Evolutionary conservation across 495 filamentous ascomycete species (phyloP), one percentile per base, ranked within the genome.

Genomic region (Niebla homalea): DNA sequence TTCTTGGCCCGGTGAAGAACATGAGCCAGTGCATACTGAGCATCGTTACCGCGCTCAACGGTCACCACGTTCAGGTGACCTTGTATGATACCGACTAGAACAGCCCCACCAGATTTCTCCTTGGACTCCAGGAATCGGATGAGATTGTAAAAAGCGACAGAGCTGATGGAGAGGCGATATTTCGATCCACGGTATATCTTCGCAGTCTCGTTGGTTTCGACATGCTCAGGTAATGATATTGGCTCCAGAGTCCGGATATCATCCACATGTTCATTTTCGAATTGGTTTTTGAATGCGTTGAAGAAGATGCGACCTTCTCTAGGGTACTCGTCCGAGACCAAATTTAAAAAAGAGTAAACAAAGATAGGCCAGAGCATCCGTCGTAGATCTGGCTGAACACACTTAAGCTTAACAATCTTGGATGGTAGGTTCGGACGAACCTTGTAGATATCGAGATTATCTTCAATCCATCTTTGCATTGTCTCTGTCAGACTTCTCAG

Each of bases 381-480:
- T 46, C 73, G 67, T 1, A 98, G 75, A 63, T 97, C 92, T n/a
- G 87, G 85, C 83, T 89, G 55, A 21, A 12, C 4, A 23, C 1
- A 29, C 14, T 49, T 76, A 32, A 78, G 64, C 39, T 5, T 20
- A 38, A 36, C 16, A 26, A 39, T 21, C 23, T 43, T 14, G 12
- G 19, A 10, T 16, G 10, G 37, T 1, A 42, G n/a, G 38, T 37
- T 19, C 37, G 36, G 15, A 22, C 68, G 59, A 57, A 84, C 86
- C 72, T 95, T 95, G 74, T 96, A 97, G 21, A 97, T 74, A 54
- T 95, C 89, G 5, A 98, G 72, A 44, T 83, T 87, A 54, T 88
- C 83, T 51, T 96, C 86, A 43, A 94, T 81, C 86, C 87, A 97
- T 51, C 71, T 70, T 48, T 74, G 79, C 47, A 93, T 51, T 29